Evolutionary conservation across 805 yeast species (phyloP), one percentile per base, ranked within the genome.

Genomic region (Scheffersomyces ergatensis): DNA sequence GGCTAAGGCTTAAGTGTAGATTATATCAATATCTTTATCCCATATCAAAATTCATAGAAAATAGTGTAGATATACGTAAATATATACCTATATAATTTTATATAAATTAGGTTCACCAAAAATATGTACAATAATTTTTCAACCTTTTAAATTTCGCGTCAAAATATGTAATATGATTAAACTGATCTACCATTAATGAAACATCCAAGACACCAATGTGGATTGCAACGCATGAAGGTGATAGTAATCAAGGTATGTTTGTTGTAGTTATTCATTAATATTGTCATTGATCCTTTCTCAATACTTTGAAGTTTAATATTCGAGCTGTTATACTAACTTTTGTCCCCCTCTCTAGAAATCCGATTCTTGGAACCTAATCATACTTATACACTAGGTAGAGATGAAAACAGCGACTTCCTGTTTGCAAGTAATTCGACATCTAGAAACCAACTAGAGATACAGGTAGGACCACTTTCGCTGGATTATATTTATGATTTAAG

Each of bases 391-490:
- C 45, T 65, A 9, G 70, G 70, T 4, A 48, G 70, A 21, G 61
- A 54, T 35, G 53, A 55, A 21, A 61, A 55, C 21, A 57, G 49
- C 15, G 57, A 61, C 34, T 48, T 60, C 35, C 42, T 56, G 31
- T 54, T 64, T 35, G 51, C 54, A 20, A 62, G 64, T 36, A 48
- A 55, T 17, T 51, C 55, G 34, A 66, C 62, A 11, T 63, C 70
- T 7, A 53, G 65, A 37, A 52, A 53, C 14, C 65, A 63, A 43
- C 44, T 65, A 14, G 52, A 54, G 32, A 13, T 65, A 8, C 36
- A 25, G 8, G 25, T 52, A 6, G 56, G 49, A 6, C 23, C 37
- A 5, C 39, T 50, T 6, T 49, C 44, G 2, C 25, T 27, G 8
- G 25, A 21, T 0, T 29, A 32, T 2, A 11, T 40, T 5, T 20